Conservation (phyloP, 2,329 filamentous ascomycete genomes). For the Exophiala phaeomuriformis region DNA sequence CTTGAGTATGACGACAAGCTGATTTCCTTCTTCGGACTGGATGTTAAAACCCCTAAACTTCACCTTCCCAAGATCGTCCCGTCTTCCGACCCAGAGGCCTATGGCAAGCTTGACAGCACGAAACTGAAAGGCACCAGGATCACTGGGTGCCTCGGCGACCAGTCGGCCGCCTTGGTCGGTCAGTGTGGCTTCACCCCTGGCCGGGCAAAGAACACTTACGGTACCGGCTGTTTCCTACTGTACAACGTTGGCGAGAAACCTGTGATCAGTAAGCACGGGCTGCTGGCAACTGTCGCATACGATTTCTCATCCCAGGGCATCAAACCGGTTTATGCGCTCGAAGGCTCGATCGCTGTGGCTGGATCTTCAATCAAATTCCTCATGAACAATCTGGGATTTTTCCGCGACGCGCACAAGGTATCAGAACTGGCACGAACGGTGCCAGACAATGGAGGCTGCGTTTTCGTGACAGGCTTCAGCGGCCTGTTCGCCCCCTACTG, state of each 20-base stretch:
- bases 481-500: conserved; percentile 78
- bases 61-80: conserved; percentile 65
- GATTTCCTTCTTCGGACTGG: conserved; percentile 64
- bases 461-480: conserved; percentile 74
- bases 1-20: conserved; percentile 65
- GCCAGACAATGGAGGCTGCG: conserved; percentile 64
- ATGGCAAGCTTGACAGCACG: conserved; percentile 55
- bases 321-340: conserved; percentile 61
- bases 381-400: conserved; percentile 52
- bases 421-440: conserved; percentile 51
- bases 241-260: conserved; percentile 72
- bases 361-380: conserved; percentile 64
- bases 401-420: conserved; percentile 48
- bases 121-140: conserved; percentile 58
- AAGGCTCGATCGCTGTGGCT: conserved; percentile 67
- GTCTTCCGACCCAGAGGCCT: conserved; percentile 61
- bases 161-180: conserved; percentile 71
- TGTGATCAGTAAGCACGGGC: conserved; percentile 66
- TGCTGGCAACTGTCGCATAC: conserved; percentile 70
- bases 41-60: conserved; percentile 51
- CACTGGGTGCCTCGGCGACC: conserved; percentile 69
- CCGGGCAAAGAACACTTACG: conserved; percentile 74
- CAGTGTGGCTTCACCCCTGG: conserved; percentile 69
- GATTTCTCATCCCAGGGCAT: conserved; percentile 55
- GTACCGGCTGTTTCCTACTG: conserved; percentile 71